These are phyloP conservation scores for Pleurotus giganteus DNA, from an alignment of 768 basidiomycete genomes.

Conservation along the genomic window DNA sequence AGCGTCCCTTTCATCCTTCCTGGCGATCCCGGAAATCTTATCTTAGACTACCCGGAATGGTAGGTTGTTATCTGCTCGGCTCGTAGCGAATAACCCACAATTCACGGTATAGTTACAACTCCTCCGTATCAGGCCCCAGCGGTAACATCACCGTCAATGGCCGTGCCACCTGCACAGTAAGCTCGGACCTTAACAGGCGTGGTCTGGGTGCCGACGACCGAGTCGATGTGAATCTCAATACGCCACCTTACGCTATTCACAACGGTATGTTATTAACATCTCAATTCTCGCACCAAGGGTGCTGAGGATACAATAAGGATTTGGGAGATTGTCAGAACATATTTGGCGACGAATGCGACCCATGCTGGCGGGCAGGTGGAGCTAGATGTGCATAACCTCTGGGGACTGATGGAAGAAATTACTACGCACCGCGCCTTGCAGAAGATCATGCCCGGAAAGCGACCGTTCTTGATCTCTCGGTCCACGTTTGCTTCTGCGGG, in stretches of 20 bases:
- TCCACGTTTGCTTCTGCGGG: slow-evolving; percentile 45
- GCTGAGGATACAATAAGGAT: neutral
- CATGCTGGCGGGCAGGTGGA: slow-evolving; percentile 62
- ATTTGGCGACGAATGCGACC: slow-evolving; percentile 67
- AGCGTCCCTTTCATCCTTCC: slow-evolving; percentile 55
- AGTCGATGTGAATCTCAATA: slow-evolving; percentile 47
- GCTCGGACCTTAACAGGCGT: slow-evolving; percentile 32
- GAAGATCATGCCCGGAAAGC: slow-evolving; percentile 50
- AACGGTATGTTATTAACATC: slow-evolving; percentile 43
- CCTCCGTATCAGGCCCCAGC: slow-evolving; percentile 59
- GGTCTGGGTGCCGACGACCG: slow-evolving; percentile 56
- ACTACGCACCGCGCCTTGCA: slow-evolving; percentile 60
- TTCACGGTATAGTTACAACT: slow-evolving; percentile 67
- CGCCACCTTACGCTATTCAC: slow-evolving; percentile 68
- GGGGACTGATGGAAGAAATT: slow-evolving; percentile 70
- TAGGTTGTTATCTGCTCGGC: slow-evolving; percentile 26
- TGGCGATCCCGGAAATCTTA: slow-evolving; percentile 49
- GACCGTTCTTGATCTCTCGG: slow-evolving; percentile 10
- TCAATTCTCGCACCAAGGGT: neutral
- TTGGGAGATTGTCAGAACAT: neutral
- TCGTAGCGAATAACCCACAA: too few relatives aligned
- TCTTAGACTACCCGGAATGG: slow-evolving; percentile 71
- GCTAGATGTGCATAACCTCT: slow-evolving; percentile 69
- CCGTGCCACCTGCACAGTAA: slow-evolving; percentile 44
- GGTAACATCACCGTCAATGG: slow-evolving; percentile 77